These are phyloP conservation scores for Ambispora gerdemannii DNA, from an alignment of 192 early-diverging fungal genomes.

Conservation along the genomic window DNA sequence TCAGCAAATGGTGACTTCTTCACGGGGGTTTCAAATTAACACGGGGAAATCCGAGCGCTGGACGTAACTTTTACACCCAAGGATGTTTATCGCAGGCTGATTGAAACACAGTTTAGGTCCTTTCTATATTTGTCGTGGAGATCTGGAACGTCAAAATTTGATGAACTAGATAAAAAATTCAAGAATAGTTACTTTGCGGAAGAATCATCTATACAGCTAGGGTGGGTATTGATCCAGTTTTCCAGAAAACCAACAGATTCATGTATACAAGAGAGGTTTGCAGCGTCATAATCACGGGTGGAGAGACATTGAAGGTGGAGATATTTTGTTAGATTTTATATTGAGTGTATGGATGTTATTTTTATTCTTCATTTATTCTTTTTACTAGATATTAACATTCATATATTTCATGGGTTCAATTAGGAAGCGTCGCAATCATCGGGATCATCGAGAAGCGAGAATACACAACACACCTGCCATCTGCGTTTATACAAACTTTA, in stretches of 20 bases:
- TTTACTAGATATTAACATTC: too few species aligned
- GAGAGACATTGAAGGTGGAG: conserved; percentile 18
- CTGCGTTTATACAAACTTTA: too few species aligned
- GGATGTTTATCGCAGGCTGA: conserved; percentile 25
- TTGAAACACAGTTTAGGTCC: conserved; percentile 12
- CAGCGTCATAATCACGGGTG: background rate
- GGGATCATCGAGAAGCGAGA: too few species aligned
- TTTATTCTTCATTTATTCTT: too few species aligned
- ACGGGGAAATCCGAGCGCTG: conserved; percentile 4
- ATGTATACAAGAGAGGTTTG: conserved; percentile 24
- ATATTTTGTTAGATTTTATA: conserved; percentile 4
- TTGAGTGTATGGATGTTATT: background rate
- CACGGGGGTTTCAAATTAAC: too few species aligned
- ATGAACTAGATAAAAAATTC: conserved; percentile 15
- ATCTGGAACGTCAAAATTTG: conserved; percentile 1
- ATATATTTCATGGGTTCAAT: too few species aligned
- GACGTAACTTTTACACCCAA: conserved; percentile 12
- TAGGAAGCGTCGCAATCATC: too few species aligned
- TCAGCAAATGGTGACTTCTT: too few species aligned
- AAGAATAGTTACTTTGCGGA: conserved; percentile 9
- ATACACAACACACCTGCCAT: too few species aligned
- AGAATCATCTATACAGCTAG: conserved; percentile 7
- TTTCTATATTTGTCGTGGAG: conserved; percentile 18
- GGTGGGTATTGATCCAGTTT: conserved; percentile 19
- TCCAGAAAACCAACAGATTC: conserved; percentile 19